Evolutionary conservation across 129 eudicot genomes (phyloP).

Genomic region (Mikania micrantha): DNA sequence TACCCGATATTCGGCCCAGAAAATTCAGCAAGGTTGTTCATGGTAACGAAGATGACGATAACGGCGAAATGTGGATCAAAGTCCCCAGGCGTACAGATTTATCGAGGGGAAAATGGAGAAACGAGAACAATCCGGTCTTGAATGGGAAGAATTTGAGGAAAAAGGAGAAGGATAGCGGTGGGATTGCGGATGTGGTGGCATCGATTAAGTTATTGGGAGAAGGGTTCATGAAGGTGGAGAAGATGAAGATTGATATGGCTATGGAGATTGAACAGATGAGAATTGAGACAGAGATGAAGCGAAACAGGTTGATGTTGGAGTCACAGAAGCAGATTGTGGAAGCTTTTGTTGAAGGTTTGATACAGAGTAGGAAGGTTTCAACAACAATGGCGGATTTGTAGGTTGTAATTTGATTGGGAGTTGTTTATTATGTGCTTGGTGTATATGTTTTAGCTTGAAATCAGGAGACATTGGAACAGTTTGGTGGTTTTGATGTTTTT

Average conservation of each 20-base stretch:
- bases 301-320: conserved; percentile 58
- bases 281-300: conserved; percentile 78
- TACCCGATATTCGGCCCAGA: conserved; percentile 23
- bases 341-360: conserved; percentile 61
- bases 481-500: neutral
- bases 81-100: conserved; percentile 24
- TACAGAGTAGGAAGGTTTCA: conserved; percentile 33
- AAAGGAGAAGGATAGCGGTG: conserved; percentile 25
- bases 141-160: conserved; percentile 30
- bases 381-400: conserved; percentile 10
- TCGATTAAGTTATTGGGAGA: conserved; percentile 68
- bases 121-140: conserved; percentile 2
- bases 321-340: conserved; percentile 73
- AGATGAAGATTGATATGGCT: conserved; percentile 85
- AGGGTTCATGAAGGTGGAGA: conserved; percentile 81
- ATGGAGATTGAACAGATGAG: conserved; percentile 63
- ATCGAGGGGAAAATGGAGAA: conserved; percentile 21
- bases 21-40: conserved; percentile 29
- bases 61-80: conserved; percentile 38
- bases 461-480: neutral
- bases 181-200: conserved; percentile 46
- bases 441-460: conserved; percentile 11
- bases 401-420: conserved; percentile 9
- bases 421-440: neutral
- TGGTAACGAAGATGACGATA: conserved; percentile 14